Conservation (phyloP, 108 stramenopile species). For the Parietichytrium sp. region DNA sequence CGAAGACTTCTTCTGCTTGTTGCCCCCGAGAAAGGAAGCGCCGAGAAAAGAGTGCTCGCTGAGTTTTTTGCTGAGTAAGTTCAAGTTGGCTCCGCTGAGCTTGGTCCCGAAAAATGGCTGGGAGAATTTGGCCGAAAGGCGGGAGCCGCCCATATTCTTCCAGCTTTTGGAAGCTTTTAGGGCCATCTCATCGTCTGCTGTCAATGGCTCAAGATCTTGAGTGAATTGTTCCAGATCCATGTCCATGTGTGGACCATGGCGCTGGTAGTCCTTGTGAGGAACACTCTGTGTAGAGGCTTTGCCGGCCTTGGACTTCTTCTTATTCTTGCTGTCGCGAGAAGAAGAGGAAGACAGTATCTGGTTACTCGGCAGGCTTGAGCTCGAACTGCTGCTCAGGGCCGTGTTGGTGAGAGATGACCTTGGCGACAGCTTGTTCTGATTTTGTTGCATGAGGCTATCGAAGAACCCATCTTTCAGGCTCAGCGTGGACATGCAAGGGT, state of each 20-base stretch:
- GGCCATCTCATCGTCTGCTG: background rate
- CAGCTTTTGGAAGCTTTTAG: slow-evolving; percentile 3
- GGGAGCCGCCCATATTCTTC: background rate
- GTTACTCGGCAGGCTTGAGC: too few relatives aligned
- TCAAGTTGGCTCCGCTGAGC: too few relatives aligned
- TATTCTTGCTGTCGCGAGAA: background rate
- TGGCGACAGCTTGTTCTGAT: background rate
- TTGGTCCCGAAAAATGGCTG: too few relatives aligned
- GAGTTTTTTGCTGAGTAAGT: too few relatives aligned
- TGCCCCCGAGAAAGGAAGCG: too few relatives aligned
- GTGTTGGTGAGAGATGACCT: background rate
- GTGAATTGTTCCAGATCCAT: slow-evolving; percentile 26
- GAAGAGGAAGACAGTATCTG: background rate
- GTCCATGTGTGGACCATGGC: background rate
- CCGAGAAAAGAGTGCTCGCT: too few relatives aligned
- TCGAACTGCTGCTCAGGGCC: background rate
- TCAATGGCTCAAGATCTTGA: slow-evolving; percentile 8
- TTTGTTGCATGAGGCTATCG: slow-evolving; percentile 26
- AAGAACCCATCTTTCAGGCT: background rate
- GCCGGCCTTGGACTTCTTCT: background rate
- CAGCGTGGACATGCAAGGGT: slow-evolving; percentile 25
- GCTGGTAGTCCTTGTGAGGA: too few relatives aligned
- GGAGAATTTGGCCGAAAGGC: background rate
- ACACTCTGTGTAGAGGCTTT: background rate
- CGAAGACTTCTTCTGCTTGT: too few relatives aligned